A percentile compares a stretch with the other conserved stretches of the same genome.
phyloP scores from a whole-genome alignment of 2,329 filamentous ascomycete species.

The Claviceps sorghi region DNA sequence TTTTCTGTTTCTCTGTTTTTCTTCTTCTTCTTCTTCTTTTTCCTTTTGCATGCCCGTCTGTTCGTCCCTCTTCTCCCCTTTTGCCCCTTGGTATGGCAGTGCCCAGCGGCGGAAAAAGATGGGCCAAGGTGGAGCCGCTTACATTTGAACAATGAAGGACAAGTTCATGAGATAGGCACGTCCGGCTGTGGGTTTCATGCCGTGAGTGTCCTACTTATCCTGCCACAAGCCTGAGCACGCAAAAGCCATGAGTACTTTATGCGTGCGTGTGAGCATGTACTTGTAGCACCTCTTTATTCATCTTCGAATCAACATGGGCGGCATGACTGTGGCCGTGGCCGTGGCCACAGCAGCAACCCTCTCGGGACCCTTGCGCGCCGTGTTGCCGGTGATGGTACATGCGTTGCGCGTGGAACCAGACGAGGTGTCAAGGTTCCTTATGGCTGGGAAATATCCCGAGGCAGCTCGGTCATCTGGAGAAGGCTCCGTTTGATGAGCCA shows the following conservation, averaged over 20 bases:
- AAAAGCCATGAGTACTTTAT: neutral
- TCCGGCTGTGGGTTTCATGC: neutral
- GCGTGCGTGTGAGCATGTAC: neutral
- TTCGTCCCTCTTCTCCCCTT: neutral
- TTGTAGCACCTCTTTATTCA: neutral
- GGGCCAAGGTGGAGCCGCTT: neutral
- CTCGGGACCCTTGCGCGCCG: no score
- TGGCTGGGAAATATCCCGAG: no score
- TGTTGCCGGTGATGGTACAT: no score
- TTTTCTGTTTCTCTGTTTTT: neutral
- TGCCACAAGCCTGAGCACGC: neutral
- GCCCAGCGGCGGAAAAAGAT: neutral
- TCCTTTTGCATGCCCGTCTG: neutral
- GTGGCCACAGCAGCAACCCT: no score
- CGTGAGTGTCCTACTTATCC: no score
- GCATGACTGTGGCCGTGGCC: neutral
- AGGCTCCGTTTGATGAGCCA: neutral
- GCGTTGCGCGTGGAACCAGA: no score
- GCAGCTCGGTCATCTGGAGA: neutral
- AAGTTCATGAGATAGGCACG: no score
- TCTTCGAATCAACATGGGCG: neutral
- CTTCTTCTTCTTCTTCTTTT: neutral
- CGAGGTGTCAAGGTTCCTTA: no score
- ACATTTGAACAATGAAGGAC: no score
- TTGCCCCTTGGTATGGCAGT: neutral